Evolutionary conservation across 2,329 filamentous ascomycete species (phyloP), one percentile per base, ranked within the genome.

Genomic region (Pyrenochaeta sp.): DNA sequence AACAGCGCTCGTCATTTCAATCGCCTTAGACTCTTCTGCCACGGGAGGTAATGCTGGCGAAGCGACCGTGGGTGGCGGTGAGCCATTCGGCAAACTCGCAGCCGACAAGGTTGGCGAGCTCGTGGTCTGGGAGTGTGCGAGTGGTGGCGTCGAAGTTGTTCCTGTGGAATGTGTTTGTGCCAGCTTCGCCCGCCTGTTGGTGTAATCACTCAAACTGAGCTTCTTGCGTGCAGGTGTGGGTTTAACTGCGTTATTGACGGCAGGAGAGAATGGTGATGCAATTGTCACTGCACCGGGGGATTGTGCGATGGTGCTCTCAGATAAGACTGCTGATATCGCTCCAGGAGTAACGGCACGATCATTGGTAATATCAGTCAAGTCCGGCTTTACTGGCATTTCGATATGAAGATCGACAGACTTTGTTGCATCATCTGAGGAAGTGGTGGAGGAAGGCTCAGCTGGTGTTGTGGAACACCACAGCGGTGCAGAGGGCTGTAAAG

Each of bases 181-280:
- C 39, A 73, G 56, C 48, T 76, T 75, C 51, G 78, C 79, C 49
- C 69, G 76, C 43, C 79, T 72, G 45, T 75, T 79, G 4, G 78
- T 81, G 53, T 81, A 82, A 47, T 82, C 80, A 58, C 79, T 81
- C n/a, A 82, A 60, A 56, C 79, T 82, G 51, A 82, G 71, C 70
- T 82, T 82, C 71, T 82, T 82, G 53, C 77, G 75, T 20, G 73
- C 71, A 21, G 77, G 78, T 33, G 67, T 71, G 18, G 78, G 75
- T 17, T 70, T 73, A n/a, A 80, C 68, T 9, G 78, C 73, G 40
- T 72, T 74, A n/a, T 71, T 72, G 21, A 80, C 76, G 9, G 76
- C 73, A 33, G 74, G 71, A 9, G 75, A 76, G 51, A 75, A 72
- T 10, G 69, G 67, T 29, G 72, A 74, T 5, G 63, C 59, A 39